phyloP scores from a whole-genome alignment of 176 grass and related monocot species.

The Luzula sylvatica region DNA sequence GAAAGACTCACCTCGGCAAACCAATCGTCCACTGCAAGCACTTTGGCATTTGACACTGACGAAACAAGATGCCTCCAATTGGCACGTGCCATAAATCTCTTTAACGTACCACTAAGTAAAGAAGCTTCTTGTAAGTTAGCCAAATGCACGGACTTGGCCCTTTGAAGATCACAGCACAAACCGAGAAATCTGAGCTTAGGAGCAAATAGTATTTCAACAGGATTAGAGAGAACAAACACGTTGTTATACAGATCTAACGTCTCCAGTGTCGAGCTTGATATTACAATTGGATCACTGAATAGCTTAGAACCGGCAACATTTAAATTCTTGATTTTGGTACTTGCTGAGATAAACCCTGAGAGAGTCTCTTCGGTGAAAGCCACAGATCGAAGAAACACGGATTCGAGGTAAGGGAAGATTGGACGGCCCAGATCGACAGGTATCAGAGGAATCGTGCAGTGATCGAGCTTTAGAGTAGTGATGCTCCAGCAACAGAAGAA shows the following conservation, averaged over 20 bases:
- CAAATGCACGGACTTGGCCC: background rate
- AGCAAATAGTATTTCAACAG: background rate
- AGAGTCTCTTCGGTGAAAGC: background rate
- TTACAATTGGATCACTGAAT: background rate
- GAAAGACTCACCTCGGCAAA: background rate
- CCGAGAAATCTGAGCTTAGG: background rate
- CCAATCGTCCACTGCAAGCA: background rate
- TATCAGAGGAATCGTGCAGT: background rate
- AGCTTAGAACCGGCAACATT: background rate
- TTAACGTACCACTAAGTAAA: background rate
- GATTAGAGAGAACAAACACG: background rate
- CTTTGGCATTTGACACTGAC: background rate
- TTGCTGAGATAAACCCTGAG: background rate
- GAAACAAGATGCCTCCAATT: background rate
- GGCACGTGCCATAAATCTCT: background rate
- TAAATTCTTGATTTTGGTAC: conserved; percentile 6
- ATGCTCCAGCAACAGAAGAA: conserved; percentile 11
- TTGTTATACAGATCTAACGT: conserved; percentile 6
- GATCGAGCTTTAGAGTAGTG: conserved; percentile 2
- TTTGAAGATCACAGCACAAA: background rate
- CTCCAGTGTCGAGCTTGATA: conserved; percentile 6
- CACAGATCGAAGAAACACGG: conserved; percentile 5
- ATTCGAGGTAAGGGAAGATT: background rate
- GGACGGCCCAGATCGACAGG: background rate
- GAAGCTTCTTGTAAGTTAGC: background rate